Percentiles rank a stretch among this genome's conserved stretches.
phyloP scores from a whole-genome alignment of 371 early-diverging fungal genomes.

The Haplosporangium sp. region DNA sequence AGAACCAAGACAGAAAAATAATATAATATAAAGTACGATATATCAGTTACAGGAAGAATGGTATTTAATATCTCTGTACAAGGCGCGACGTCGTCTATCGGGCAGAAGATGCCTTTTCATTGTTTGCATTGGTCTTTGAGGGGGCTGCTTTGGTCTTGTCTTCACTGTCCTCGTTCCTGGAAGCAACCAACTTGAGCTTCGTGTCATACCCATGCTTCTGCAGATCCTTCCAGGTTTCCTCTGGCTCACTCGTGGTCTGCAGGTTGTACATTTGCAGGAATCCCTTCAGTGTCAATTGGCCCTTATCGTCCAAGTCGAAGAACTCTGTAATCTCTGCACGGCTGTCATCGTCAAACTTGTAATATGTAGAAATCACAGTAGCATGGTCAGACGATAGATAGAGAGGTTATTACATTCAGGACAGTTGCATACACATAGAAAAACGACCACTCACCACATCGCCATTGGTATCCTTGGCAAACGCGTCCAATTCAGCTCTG shows the following conservation, averaged over 20 bases:
- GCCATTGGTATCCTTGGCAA: slow-evolving; percentile 80
- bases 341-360: slow-evolving; percentile 76
- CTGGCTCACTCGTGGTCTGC: slow-evolving; percentile 74
- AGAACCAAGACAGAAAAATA: not conserved
- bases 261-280: slow-evolving; percentile 82
- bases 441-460: slow-evolving; percentile 61
- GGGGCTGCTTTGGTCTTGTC: slow-evolving; percentile 18
- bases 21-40: not conserved
- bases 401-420: not conserved
- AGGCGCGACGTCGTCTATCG: not conserved
- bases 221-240: slow-evolving; percentile 81
- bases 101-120: not conserved
- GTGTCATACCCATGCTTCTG: slow-evolving; percentile 69
- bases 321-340: slow-evolving; percentile 70
- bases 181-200: slow-evolving; percentile 56
- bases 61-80: too few species aligned
- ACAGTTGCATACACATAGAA: not conserved
- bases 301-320: slow-evolving; percentile 67
- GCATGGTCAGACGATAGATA: not conserved
- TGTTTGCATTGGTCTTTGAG: not conserved
- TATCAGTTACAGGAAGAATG: too few species aligned
- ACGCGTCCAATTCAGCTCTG: slow-evolving; percentile 71
- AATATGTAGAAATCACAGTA: not conserved
- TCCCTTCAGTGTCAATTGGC: slow-evolving; percentile 68
- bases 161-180: slow-evolving; percentile 34